Evolutionary conservation across 1,284 basidiomycete species (phyloP).

Genomic region (Sanguinoderma infundibulare): DNA sequence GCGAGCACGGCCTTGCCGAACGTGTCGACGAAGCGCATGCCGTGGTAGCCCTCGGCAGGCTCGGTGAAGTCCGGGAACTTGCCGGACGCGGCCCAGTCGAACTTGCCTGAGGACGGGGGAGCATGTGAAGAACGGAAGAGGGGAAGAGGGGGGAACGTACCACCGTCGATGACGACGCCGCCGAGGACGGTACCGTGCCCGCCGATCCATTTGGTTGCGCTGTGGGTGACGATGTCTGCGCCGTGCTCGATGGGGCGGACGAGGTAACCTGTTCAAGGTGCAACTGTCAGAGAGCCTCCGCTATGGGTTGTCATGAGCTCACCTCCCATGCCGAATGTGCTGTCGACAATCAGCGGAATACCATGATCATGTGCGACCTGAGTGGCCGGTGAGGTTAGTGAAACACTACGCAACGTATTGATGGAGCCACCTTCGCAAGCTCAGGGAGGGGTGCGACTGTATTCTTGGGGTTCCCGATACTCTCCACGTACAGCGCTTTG

Average conservation of each 20-base stretch:
- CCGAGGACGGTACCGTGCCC: slow-evolving; percentile 90
- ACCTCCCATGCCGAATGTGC: slow-evolving; percentile 89
- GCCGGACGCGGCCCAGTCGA: slow-evolving; percentile 81
- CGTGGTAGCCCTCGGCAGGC: slow-evolving; percentile 87
- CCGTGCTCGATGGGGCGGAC: slow-evolving; percentile 79
- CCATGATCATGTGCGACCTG: slow-evolving; percentile 68
- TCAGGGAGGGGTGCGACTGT: slow-evolving; percentile 74
- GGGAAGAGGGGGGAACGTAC: slow-evolving; percentile 34
- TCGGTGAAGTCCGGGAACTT: slow-evolving; percentile 86
- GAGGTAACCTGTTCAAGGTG: slow-evolving; percentile 57
- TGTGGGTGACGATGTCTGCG: slow-evolving; percentile 85
- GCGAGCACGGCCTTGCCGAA: slow-evolving; percentile 79
- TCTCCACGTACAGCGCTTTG: slow-evolving; percentile 83
- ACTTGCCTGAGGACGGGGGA: slow-evolving; percentile 59
- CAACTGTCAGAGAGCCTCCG: not conserved
- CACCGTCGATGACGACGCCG: slow-evolving; percentile 83
- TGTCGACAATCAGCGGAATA: slow-evolving; percentile 86
- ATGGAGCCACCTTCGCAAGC: slow-evolving; percentile 73
- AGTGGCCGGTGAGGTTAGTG: not conserved
- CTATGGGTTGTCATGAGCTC: slow-evolving; percentile 23
- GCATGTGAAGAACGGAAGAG: not conserved
- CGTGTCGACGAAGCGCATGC: slow-evolving; percentile 71
- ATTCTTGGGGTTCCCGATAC: slow-evolving; percentile 88
- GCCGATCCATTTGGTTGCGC: slow-evolving; percentile 92
- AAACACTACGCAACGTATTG: not conserved